These are phyloP conservation scores for Benincasa hispida DNA, from an alignment of 306 rosid species.

Conservation along the genomic window DNA sequence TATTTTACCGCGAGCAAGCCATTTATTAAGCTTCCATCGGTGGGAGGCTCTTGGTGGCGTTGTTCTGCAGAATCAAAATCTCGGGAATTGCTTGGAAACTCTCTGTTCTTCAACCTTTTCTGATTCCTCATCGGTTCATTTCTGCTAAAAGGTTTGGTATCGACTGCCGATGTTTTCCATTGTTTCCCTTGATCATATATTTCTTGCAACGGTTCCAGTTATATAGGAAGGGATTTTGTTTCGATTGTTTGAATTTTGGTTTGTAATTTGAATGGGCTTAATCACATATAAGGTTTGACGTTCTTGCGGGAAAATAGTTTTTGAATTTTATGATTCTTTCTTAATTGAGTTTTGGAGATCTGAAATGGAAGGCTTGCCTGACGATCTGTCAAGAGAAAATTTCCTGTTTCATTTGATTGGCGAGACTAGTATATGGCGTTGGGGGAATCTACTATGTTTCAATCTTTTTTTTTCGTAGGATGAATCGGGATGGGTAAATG, in stretches of 20 bases:
- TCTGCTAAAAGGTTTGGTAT: neutral
- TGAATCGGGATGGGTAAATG: neutral
- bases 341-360: neutral
- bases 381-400: too few relatives aligned
- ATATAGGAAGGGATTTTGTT: neutral
- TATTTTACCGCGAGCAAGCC: neutral
- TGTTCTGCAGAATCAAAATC: neutral
- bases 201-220: neutral
- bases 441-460: neutral
- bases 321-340: neutral
- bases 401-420: neutral
- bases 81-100: neutral
- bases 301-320: neutral
- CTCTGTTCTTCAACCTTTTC: neutral
- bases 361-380: neutral
- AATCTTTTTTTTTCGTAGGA: neutral
- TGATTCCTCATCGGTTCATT: neutral
- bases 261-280: neutral
- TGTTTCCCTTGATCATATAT: neutral
- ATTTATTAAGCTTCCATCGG: neutral
- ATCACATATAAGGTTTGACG: neutral
- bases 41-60: neutral
- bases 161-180: too few relatives aligned
- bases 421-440: neutral
- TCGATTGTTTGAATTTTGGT: neutral